Base-by-base conservation (phyloP, 2,329 filamentous ascomycete species). In the Talaromyces sp. region DNA sequence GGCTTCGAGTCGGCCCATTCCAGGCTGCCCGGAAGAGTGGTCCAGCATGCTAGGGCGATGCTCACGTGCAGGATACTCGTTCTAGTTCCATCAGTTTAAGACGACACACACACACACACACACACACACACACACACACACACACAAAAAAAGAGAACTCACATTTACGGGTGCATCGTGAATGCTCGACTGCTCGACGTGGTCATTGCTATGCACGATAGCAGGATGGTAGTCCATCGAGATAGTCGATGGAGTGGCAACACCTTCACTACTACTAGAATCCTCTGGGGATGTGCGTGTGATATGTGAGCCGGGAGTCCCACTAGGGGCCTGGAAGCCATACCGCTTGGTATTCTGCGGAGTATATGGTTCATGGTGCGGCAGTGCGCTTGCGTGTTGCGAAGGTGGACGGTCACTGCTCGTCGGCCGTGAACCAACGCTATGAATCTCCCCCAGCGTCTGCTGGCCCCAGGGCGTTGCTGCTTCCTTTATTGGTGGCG, bases 1-100 rank as follows among this genome's bases (percentile, higher is more conserved):
- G 56, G 79, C 79, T 64, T 82, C 79, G n/a, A 82, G 70, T 25
- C 79, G 73, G 52, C 77, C 78, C 76, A 81, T 78, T 28, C 76
- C 77, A 42, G 70, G 69, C 71, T 39, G 71, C 67, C 62, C 62
- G 52, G 71, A 61, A 9, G 70, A 65, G 60, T 71, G 67, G 22
- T 69, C 63, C 54, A 72, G 72, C 30, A 72, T 65, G 30, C 66
- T 67, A 52, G 71, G 61, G 39, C 72, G 69, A 19, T 65, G 54
- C 47, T 66, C 65, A 60, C 70, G 63, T 61, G 67, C 72, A 51
- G 69, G 69, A 66, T 71, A 75, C 28, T 30, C 28, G 61, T 70
- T 69, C 71, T 76, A 67, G 25, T n/a, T 27, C 9, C 15, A 36
- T 57, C 49, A 59, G 58, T 30, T 28, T 56, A 9, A 8, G 32